Conservation (phyloP, 192 early-diverging fungal genomes). For the Backusella tarrabulga region DNA sequence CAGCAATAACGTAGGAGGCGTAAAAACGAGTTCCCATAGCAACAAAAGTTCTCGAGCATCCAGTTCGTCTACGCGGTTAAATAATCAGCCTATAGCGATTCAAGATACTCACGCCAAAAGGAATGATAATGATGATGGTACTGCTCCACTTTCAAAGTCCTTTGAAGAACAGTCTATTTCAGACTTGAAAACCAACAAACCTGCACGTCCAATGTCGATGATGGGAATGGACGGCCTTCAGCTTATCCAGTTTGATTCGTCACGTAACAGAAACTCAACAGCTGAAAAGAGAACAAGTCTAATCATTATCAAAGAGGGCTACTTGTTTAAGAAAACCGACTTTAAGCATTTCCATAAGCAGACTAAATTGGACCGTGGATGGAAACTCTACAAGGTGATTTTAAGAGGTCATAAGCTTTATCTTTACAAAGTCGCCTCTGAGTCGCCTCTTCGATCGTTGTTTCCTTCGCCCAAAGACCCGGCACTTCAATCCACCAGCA, state of each 20-base stretch:
- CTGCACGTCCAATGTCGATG: slow-evolving; percentile 1
- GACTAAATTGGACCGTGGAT: slow-evolving; percentile 57
- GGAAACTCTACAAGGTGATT: slow-evolving; percentile 75
- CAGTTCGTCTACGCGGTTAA: background rate
- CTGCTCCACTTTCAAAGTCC: background rate
- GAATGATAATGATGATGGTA: background rate
- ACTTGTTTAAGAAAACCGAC: slow-evolving; percentile 73
- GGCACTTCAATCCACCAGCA: background rate
- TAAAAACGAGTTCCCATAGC: background rate
- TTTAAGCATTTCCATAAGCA: slow-evolving; percentile 61
- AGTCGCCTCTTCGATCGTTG: slow-evolving; percentile 43
- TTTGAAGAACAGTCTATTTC: slow-evolving; percentile 12
- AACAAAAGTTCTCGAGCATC: slow-evolving; percentile 6
- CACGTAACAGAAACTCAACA: background rate
- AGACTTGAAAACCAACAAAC: background rate
- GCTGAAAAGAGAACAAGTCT: slow-evolving; percentile 27
- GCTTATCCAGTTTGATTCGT: background rate
- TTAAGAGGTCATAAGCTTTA: slow-evolving; percentile 75
- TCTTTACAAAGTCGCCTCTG: slow-evolving; percentile 65
- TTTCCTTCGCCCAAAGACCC: slow-evolving; percentile 29
- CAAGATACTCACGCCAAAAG: background rate
- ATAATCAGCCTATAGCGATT: background rate
- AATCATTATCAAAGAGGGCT: slow-evolving; percentile 56
- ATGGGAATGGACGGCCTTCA: slow-evolving; percentile 1
- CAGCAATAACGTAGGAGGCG: background rate